Conservation (phyloP, 495 filamentous ascomycete genomes). For the Xylaria grammica region DNA sequence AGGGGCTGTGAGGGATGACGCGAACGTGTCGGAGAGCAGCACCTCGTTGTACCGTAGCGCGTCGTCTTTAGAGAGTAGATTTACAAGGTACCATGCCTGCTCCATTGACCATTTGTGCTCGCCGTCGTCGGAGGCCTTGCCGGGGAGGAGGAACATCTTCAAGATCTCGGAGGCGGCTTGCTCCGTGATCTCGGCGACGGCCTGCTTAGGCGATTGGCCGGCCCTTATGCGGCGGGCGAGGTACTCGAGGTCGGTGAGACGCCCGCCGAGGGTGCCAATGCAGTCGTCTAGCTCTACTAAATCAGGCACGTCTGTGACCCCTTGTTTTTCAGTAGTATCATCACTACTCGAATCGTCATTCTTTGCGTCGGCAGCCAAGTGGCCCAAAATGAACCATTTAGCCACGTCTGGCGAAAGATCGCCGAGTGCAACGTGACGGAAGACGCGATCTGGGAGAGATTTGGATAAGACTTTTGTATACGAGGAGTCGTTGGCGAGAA, state of each 20-base stretch:
- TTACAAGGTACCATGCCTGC: constrained; percentile 91
- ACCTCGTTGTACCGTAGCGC: constrained; percentile 80
- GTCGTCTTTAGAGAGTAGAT: constrained; percentile 65
- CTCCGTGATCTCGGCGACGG: constrained; percentile 87
- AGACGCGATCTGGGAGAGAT: constrained; percentile 87
- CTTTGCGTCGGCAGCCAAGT: constrained; percentile 55
- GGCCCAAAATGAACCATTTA: constrained; percentile 86
- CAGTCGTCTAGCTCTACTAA: constrained; percentile 74
- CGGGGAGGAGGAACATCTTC: constrained; percentile 82
- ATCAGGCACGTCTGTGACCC: constrained; percentile 49
- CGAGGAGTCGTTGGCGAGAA: constrained; percentile 90
- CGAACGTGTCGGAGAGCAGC: constrained; percentile 75
- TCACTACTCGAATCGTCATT: constrained; percentile 21
- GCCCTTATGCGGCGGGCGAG: constrained; percentile 88
- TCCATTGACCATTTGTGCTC: constrained; percentile 72
- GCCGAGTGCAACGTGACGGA: constrained; percentile 81
- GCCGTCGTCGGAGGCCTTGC: constrained; percentile 43
- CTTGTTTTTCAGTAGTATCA: constrained; percentile 31
- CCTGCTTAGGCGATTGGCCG: constrained; percentile 82
- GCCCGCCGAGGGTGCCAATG: constrained; percentile 82
- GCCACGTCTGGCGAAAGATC: constrained; percentile 86
- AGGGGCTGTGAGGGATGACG: constrained; percentile 50
- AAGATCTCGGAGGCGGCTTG: constrained; percentile 87
- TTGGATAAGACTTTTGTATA: constrained; percentile 88
- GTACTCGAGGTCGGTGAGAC: constrained; percentile 92